Conservation (phyloP, 495 filamentous ascomycete species). For the Penicillium psychrofluorescens region DNA sequence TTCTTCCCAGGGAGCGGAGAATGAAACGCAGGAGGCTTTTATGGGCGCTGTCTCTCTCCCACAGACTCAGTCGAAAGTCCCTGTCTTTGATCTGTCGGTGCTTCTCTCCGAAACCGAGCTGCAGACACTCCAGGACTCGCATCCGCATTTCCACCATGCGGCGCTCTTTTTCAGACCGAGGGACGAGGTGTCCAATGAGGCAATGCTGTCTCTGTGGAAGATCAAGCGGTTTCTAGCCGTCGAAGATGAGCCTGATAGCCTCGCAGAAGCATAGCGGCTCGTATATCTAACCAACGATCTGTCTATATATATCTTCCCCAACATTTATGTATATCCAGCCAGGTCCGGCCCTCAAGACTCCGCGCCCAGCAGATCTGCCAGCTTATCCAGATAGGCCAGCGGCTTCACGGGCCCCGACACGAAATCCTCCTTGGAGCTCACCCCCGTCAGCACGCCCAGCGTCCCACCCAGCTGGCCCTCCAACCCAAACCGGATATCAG, state of each 20-base stretch:
- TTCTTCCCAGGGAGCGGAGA: slow-evolving; percentile 6
- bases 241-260: neutral
- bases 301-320: neutral
- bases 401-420: slow-evolving; percentile 67
- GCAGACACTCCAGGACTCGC: slow-evolving; percentile 14
- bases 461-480: slow-evolving; percentile 89
- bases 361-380: slow-evolving; percentile 61
- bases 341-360: slow-evolving; percentile 6
- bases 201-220: slow-evolving; percentile 60
- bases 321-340: neutral
- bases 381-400: slow-evolving; percentile 69
- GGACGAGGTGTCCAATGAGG: slow-evolving; percentile 29
- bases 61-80: slow-evolving; percentile 26
- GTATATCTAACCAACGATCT: neutral
- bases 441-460: slow-evolving; percentile 84
- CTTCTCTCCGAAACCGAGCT: slow-evolving; percentile 31
- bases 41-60: slow-evolving; percentile 21
- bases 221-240: slow-evolving; percentile 51
- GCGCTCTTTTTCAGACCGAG: slow-evolving; percentile 33
- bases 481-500: slow-evolving; percentile 92
- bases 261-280: neutral
- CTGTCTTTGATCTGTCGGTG: slow-evolving; percentile 35
- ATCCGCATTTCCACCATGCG: slow-evolving; percentile 15
- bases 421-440: slow-evolving; percentile 72
- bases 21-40: neutral